phyloP scores from a whole-genome alignment of 2,329 filamentous ascomycete genomes.

The Alternaria sp. region DNA sequence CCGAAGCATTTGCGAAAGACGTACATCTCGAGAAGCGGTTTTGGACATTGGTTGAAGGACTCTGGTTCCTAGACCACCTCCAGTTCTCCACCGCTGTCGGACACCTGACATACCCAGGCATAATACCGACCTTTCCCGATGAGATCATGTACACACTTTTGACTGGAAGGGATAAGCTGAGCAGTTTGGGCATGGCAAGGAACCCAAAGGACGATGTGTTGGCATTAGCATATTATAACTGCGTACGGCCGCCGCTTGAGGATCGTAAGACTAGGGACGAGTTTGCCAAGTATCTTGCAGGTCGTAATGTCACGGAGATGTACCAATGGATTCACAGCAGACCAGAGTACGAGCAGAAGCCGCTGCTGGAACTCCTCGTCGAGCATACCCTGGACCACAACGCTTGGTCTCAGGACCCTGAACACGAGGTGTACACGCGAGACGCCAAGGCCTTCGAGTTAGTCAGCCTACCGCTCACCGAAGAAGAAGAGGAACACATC shows the following conservation, averaged over 20 bases:
- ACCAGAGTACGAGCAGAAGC: constrained; percentile 67
- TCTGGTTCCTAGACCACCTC: constrained; percentile 80
- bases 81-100: constrained; percentile 73
- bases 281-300: constrained; percentile 74
- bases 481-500: constrained; percentile 77
- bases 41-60: constrained; percentile 79
- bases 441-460: constrained; percentile 72
- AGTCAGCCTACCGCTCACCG: constrained; percentile 74
- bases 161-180: constrained; percentile 47
- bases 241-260: constrained; percentile 76
- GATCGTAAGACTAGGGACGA: constrained; percentile 68
- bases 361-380: constrained; percentile 73
- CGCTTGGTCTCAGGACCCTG: constrained; percentile 20
- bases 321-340: constrained; percentile 76
- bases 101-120: constrained; percentile 78
- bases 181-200: constrained; percentile 28
- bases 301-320: constrained; percentile 73
- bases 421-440: constrained; percentile 38
- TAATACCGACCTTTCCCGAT: constrained; percentile 82
- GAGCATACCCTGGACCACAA: constrained; percentile 41
- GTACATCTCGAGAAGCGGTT: constrained; percentile 78
- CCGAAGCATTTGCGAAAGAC: constrained; percentile 66
- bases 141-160: constrained; percentile 78
- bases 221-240: constrained; percentile 79
- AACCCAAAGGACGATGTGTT: constrained; percentile 58